phyloP scores from a whole-genome alignment of 805 yeast species.

The Novakomyces olei region DNA sequence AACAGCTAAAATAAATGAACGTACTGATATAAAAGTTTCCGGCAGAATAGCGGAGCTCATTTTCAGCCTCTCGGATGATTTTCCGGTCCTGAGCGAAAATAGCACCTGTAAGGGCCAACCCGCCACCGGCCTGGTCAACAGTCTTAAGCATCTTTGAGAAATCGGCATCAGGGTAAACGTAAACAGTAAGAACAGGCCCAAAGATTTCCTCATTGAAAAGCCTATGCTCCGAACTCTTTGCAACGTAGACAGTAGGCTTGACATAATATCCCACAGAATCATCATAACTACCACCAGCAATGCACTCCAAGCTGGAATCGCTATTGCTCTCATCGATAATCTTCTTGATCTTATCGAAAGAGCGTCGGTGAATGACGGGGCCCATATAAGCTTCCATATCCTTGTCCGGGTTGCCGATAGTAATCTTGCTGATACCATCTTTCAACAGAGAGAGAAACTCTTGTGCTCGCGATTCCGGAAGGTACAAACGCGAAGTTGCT shows the following conservation, averaged over 20 bases:
- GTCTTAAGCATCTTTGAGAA: slow-evolving; percentile 36
- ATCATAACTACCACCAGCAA: slow-evolving; percentile 62
- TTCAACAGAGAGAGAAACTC: slow-evolving; percentile 41
- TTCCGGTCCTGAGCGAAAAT: slow-evolving; percentile 67
- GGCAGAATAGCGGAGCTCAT: slow-evolving; percentile 60
- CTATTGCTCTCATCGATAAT: slow-evolving; percentile 48
- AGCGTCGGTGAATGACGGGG: slow-evolving; percentile 84
- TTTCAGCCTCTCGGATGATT: slow-evolving; percentile 51
- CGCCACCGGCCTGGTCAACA: slow-evolving; percentile 39
- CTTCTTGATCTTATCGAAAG: slow-evolving; percentile 50
- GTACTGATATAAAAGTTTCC: slow-evolving; percentile 95
- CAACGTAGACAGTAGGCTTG: slow-evolving; percentile 64
- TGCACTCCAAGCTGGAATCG: slow-evolving; percentile 48
- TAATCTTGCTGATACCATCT: slow-evolving; percentile 17
- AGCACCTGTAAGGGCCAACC: slow-evolving; percentile 87
- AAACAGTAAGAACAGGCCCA: slow-evolving; percentile 72
- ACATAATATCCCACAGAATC: slow-evolving; percentile 57
- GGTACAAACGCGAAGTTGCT: slow-evolving; percentile 76
- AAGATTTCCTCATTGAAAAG: slow-evolving; percentile 64
- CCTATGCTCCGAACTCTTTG: slow-evolving; percentile 55
- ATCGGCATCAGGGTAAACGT: slow-evolving; percentile 56
- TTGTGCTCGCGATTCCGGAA: slow-evolving; percentile 52
- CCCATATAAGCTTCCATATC: slow-evolving; percentile 66
- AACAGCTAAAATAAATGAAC: too few species aligned
- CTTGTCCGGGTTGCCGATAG: slow-evolving; percentile 26